Percentiles rank a stretch among this genome's conserved stretches.
These are phyloP conservation scores for Fusarium protoensiforme DNA, from an alignment of 2,329 filamentous ascomycete genomes.

Conservation along the genomic window DNA sequence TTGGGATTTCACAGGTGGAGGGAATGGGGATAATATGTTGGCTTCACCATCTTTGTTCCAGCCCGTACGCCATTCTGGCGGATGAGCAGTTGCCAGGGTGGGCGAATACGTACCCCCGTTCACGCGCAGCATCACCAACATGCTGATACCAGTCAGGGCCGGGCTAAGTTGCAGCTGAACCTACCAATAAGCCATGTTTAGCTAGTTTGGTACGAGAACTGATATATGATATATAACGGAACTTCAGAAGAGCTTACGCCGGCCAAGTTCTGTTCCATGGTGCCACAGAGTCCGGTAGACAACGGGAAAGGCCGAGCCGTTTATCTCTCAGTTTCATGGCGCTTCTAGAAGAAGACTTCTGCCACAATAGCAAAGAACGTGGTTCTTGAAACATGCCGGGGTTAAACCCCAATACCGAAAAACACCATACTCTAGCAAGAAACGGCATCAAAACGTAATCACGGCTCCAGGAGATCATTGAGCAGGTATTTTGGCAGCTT, in stretches of 20 bases:
- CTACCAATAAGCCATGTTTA: not conserved
- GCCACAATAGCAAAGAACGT: not conserved
- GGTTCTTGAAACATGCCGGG: not conserved
- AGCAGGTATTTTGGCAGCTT: not conserved
- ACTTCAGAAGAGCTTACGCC: not conserved
- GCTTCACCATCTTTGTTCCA: not conserved
- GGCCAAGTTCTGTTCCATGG: not conserved
- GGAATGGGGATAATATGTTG: accelerated
- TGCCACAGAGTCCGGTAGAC: not conserved
- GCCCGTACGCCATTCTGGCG: not conserved
- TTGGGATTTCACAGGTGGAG: not conserved
- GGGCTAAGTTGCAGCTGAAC: not conserved
- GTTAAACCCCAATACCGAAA: not conserved
- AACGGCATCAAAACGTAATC: not conserved
- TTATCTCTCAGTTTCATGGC: not conserved
- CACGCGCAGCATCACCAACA: not conserved
- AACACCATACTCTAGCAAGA: not conserved
- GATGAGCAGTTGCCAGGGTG: not conserved
- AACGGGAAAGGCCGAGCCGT: not conserved
- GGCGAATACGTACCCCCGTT: not conserved
- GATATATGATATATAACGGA: not conserved
- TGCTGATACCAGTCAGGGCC: not conserved
- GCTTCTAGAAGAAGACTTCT: not conserved
- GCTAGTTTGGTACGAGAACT: not conserved
- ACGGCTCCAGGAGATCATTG: not conserved